Evolutionary conservation across 208 protist species (phyloP).

Genomic region (Acanthamoeba lugdunensis): DNA sequence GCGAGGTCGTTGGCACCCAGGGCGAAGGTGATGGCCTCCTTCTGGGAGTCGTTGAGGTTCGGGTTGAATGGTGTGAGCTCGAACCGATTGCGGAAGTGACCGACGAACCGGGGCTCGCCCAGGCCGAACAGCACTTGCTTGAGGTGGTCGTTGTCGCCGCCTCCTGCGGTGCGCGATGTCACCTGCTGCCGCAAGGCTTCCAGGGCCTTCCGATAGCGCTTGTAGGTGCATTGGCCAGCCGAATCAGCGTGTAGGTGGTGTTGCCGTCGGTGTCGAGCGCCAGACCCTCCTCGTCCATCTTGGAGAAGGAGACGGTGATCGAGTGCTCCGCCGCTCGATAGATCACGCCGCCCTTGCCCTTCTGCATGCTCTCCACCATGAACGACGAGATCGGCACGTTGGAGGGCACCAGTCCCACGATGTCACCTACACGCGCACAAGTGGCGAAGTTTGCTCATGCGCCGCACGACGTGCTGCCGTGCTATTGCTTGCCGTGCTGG

Average conservation of each 20-base stretch:
- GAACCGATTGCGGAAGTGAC: constrained; percentile 23
- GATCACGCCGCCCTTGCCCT: constrained; percentile 64
- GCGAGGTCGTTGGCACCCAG: constrained; percentile 68
- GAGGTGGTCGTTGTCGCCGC: constrained; percentile 42
- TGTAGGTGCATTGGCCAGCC: constrained; percentile 73
- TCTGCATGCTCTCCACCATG: constrained; percentile 34
- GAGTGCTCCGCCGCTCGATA: constrained; percentile 12
- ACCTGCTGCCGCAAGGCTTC: constrained; percentile 2
- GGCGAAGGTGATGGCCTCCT: constrained; percentile 73
- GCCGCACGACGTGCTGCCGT: too few relatives aligned
- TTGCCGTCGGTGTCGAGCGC: not conserved
- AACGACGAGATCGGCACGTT: constrained; percentile 63
- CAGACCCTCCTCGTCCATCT: constrained; percentile 58
- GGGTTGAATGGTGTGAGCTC: constrained; percentile 53
- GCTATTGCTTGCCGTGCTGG: not conserved
- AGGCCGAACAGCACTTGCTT: constrained; percentile 67
- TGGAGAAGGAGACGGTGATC: constrained; percentile 69
- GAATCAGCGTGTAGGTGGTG: constrained; percentile 35
- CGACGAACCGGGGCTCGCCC: constrained; percentile 47
- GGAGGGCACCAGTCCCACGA: constrained; percentile 59
- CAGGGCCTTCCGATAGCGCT: constrained; percentile 55
- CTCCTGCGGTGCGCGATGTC: not conserved
- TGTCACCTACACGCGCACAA: constrained; percentile 20
- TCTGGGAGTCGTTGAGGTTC: constrained; percentile 63
- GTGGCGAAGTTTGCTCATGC: too few relatives aligned